Evolutionary conservation across 768 basidiomycete species (phyloP), one percentile per base, ranked within the genome.

Genomic region (Atractiella rhizophila): DNA sequence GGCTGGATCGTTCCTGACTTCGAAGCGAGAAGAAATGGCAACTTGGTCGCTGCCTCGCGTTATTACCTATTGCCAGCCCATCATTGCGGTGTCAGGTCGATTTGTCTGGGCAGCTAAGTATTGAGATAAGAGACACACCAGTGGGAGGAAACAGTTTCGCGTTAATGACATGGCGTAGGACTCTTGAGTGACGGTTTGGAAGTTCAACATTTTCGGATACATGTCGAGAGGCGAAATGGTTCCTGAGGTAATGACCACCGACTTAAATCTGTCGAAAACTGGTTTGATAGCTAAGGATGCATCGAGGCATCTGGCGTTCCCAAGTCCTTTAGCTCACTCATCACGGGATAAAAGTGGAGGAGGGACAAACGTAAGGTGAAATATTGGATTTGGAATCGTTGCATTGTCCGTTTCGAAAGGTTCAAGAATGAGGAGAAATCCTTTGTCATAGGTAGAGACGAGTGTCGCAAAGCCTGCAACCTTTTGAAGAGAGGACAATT

Each of bases 151-250:
- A 24, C 86, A 83, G 54, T 94, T 88, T 47, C 91, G 70, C 11
- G 82, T 79, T 32, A 98, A 66, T 16, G 91, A 86, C 91, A 98
- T 98, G 1, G 88, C 71, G 61, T 98, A 98, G 1, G 79, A 81
- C 59, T 94, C 86, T 62, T 85, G 79, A 5, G 94, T 79, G 16
- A 88, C 85, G 2, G 91, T 86, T 15, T 80, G 81, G 59, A 98
- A 98, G 50, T 85, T 82, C 24, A 98, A 66, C 80, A 98, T 98
- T 62, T 96, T 98, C 11, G 91, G 91, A 59, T 98, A 98, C 91
- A 98, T 98, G 60, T 98, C 91, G 43, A 98, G 61, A 2, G 91
- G 91, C 1, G 86, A 94, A 51, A 98, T 83, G 10, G 91, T 98
- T 51, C 91, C 91, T 4, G 85, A 94, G 0, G 91, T 98, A 57